Evolutionary conservation across 2,329 filamentous ascomycete genomes (phyloP), one percentile per base, ranked within the genome.

Genomic region (Cordyceps farinosa): DNA sequence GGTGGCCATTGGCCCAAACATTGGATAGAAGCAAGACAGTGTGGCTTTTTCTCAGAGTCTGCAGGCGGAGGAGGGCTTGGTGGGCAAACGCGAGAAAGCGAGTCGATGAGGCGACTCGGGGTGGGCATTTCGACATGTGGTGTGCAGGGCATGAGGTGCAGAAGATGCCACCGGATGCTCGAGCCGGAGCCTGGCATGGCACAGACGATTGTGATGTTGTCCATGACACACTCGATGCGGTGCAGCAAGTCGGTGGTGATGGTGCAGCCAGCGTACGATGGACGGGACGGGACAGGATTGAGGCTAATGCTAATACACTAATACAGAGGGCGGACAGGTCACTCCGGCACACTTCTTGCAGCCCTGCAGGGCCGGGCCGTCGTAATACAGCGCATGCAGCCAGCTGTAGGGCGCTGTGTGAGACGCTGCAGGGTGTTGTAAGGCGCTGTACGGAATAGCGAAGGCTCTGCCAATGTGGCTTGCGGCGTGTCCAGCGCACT

Each of bases 1-100:
- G 52, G 60, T 50, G 60, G 51, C 44, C 22, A 54, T 56, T 55
- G 52, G 45, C 32, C 44, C 52, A 27, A 50, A 56, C 45, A 56
- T 47, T 55, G 52, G 17, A 44, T 48, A 50, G 48, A 51, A 3
- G 42, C 36, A 42, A 62, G 51, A 55, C 60, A 62, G 60, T 50
- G 50, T 40, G 48, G 42, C 45, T 60, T 50, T 11, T 29, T 13
- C 34, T 22, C 22, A 22, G 22, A 22, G 47, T 44, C 53, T 50
- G 44, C 45, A 15, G 32, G 22, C 42, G 42, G 32, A 22, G 22
- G 22, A 22, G 22, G 30, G 50, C 36, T 42, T 27, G 50, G 22
- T 5, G n/a, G n/a, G 30, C n/a, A 54, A 22, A 48, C 13, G 34
- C 42, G 51, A 47, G 47, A 44, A 53, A 40, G 38, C 42, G 51